A percentile compares a stretch with the other conserved stretches of the same genome.
Evolutionary conservation across 768 basidiomycete species (phyloP).

Genomic region (Mycena rebaudengoi): DNA sequence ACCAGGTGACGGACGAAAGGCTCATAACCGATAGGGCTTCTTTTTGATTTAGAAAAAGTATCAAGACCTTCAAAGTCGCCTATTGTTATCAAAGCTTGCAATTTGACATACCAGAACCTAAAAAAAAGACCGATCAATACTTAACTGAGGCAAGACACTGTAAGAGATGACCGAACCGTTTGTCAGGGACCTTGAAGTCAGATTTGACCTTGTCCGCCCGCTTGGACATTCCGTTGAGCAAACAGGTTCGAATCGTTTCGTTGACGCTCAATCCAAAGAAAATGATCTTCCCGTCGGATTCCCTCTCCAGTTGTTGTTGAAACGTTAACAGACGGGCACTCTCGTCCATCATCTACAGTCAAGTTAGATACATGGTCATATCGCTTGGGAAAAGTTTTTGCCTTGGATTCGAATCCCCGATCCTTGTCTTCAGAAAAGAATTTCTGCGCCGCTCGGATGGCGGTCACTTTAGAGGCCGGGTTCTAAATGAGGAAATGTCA

Average conservation of each 20-base stretch:
- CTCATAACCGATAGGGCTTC: conserved; percentile 96
- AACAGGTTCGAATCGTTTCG: conserved; percentile 82
- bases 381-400: conserved; percentile 31
- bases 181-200: conserved; percentile 96
- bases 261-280: conserved; percentile 90
- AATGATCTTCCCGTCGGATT: conserved; percentile 76
- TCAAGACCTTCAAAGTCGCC: conserved; percentile 91
- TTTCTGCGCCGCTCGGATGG: conserved; percentile 86
- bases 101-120: conserved; percentile 94
- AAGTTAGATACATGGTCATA: not conserved
- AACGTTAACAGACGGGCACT: conserved; percentile 73
- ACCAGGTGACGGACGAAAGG: conserved; percentile 85
- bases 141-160: not conserved
- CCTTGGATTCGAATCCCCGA: conserved; percentile 89
- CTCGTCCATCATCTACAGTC: conserved; percentile 89
- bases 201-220: conserved; percentile 87
- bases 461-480: conserved; percentile 70
- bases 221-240: conserved; percentile 84
- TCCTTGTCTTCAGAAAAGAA: conserved; percentile 97
- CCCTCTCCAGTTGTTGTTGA: conserved; percentile 91
- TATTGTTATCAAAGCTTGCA: conserved; percentile 80
- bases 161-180: conserved; percentile 65
- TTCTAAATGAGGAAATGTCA: conserved; percentile 58
- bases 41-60: conserved; percentile 83
- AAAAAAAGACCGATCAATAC: conserved; percentile 8